Conservation (phyloP, 2,329 filamentous ascomycete species). For the Pseudogymnoascus sp. region DNA sequence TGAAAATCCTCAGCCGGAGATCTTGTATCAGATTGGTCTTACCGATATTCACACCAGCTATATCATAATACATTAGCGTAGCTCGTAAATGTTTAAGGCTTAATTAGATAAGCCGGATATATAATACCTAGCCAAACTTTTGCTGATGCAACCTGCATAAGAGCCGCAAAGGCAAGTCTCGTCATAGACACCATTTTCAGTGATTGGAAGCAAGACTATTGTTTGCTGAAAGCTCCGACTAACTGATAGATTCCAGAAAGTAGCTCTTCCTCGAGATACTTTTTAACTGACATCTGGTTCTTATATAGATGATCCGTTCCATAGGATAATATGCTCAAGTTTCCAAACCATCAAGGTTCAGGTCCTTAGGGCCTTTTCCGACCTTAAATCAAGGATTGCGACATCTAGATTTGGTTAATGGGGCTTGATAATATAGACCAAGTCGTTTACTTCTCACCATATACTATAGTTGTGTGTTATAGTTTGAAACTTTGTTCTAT, state of each 20-base stretch:
- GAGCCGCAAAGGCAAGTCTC: conserved; percentile 10
- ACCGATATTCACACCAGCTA: not conserved
- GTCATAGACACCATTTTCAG: conserved; percentile 10
- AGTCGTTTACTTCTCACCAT: not conserved
- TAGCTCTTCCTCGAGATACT: not conserved
- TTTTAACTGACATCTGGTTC: not conserved
- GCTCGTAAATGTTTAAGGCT: not conserved
- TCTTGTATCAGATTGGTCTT: not conserved
- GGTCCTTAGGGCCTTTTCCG: not conserved
- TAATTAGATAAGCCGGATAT: not conserved
- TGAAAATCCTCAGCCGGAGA: not conserved
- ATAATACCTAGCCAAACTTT: not conserved
- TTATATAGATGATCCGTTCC: not conserved
- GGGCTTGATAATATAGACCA: not conserved
- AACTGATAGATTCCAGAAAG: not conserved
- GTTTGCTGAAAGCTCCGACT: too few species aligned
- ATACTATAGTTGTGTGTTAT: not conserved
- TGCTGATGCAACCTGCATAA: conserved; percentile 10
- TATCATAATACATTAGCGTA: not conserved
- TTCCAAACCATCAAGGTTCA: not conserved
- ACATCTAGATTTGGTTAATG: not conserved
- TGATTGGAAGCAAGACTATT: not conserved
- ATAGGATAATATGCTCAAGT: not conserved
- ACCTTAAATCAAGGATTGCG: not conserved
- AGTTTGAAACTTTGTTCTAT: not conserved